Conservation (phyloP, 2,329 filamentous ascomycete species). For the Thermomyces lanuginosus region DNA sequence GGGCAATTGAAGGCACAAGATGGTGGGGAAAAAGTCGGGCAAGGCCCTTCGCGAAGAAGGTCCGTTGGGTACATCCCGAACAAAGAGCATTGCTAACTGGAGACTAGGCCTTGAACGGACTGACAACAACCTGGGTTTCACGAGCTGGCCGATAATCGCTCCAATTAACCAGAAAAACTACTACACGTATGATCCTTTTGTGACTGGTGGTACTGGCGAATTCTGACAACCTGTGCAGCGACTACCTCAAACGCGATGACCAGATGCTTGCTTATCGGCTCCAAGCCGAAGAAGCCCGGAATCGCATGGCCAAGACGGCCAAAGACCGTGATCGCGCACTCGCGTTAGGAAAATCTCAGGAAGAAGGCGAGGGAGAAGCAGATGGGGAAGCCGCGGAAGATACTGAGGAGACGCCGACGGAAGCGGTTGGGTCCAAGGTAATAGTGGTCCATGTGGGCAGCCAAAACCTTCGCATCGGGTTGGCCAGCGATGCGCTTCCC, state of each 20-base stretch:
- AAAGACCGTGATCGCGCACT: constrained; percentile 77
- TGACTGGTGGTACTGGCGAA: background rate
- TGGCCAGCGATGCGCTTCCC: constrained; percentile 88
- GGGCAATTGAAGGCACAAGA: constrained; percentile 17
- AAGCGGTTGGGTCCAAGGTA: constrained; percentile 67
- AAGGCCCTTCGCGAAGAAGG: constrained; percentile 46
- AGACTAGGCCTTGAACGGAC: constrained; percentile 72
- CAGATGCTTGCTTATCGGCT: constrained; percentile 80
- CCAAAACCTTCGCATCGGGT: constrained; percentile 83
- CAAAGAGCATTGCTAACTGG: too few species aligned
- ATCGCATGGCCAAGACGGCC: constrained; percentile 67
- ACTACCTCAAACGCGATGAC: constrained; percentile 96
- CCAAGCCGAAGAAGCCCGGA: constrained; percentile 71
- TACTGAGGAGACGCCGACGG: constrained; percentile 38
- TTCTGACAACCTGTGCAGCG: constrained; percentile 35
- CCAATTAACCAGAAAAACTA: constrained; percentile 99
- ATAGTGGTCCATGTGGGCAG: constrained; percentile 93
- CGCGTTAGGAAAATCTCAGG: constrained; percentile 50
- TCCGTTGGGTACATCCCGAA: too few species aligned
- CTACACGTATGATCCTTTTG: constrained; percentile 53
- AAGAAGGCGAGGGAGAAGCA: constrained; percentile 38
- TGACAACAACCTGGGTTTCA: constrained; percentile 94
- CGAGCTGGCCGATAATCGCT: constrained; percentile 78
- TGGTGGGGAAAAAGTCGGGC: constrained; percentile 52
- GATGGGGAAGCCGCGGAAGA: constrained; percentile 38